These are phyloP conservation scores for Spergularia azorica DNA, from an alignment of 179 eudicot species.

Conservation along the genomic window DNA sequence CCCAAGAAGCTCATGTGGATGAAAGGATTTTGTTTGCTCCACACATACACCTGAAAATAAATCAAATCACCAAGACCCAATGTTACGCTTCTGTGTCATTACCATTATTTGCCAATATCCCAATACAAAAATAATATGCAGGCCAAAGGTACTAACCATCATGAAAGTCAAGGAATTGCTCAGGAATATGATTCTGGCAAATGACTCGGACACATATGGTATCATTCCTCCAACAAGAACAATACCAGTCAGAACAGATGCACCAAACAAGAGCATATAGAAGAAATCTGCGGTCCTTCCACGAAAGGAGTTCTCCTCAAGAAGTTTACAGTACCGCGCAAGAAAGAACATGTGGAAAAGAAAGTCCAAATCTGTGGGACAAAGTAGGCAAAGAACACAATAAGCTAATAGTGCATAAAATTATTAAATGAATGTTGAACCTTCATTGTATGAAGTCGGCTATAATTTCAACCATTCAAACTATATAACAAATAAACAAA, in stretches of 20 bases:
- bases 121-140: background rate
- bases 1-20: conserved; percentile 99
- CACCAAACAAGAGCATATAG: conserved; percentile 94
- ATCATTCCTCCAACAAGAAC: conserved; percentile 96
- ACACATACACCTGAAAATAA: conserved; percentile 75
- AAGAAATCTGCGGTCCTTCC: conserved; percentile 99
- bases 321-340: conserved; percentile 95
- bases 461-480: no score
- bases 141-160: conserved; percentile 66
- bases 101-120: no score
- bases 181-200: conserved; percentile 90
- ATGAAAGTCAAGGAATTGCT: conserved; percentile 97
- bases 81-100: no score
- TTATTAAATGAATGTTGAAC: background rate
- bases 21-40: conserved; percentile 99
- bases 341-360: conserved; percentile 99
- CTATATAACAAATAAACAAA: no score
- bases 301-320: conserved; percentile 94
- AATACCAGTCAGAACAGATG: conserved; percentile 80
- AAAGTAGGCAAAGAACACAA: background rate
- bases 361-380: conserved; percentile 77
- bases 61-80: conserved; percentile 11
- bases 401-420: background rate
- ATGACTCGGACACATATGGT: conserved; percentile 85
- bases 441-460: background rate